Conservation (phyloP, 1,284 basidiomycete genomes). For the Quambalaria eucalypti region DNA sequence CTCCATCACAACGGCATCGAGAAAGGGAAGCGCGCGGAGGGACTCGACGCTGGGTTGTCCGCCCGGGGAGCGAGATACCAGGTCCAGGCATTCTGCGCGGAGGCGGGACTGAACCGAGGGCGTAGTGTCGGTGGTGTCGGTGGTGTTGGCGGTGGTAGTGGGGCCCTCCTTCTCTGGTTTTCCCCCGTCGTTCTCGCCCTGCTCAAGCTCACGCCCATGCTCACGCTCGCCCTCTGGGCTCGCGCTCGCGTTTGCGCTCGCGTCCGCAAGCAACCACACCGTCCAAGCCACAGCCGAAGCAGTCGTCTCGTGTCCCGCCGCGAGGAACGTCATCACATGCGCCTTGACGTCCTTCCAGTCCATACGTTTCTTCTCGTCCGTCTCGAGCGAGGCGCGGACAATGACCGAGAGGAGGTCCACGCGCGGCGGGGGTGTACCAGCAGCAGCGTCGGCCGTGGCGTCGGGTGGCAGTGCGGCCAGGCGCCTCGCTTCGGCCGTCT, state of each 20-base stretch:
- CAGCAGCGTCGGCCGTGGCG: no score
- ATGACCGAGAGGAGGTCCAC: no score
- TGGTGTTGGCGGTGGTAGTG: no score
- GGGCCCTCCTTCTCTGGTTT: no score
- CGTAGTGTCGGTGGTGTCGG: no score
- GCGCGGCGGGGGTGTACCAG: no score
- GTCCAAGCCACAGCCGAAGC: conserved; percentile 65
- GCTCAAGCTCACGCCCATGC: conserved; percentile 50
- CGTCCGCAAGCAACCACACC: no score
- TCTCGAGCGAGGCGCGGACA: no score
- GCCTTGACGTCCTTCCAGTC: neutral
- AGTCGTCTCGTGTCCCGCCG: conserved; percentile 51
- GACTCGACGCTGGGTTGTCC: conserved; percentile 50
- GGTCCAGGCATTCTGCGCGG: conserved; percentile 52
- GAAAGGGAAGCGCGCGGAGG: conserved; percentile 60
- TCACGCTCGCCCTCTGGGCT: conserved; percentile 63
- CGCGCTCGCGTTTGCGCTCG: no score
- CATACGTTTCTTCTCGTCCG: no score
- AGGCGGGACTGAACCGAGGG: conserved; percentile 57
- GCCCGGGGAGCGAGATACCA: conserved; percentile 16
- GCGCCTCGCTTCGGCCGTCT: neutral
- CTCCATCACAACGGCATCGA: conserved; percentile 61
- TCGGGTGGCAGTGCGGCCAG: no score
- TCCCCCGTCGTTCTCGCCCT: no score
- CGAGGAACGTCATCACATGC: neutral